Evolutionary conservation across 257 asterid species (phyloP), one percentile per base, ranked within the genome.

Genomic region (Nicotiana obtusifolia): DNA sequence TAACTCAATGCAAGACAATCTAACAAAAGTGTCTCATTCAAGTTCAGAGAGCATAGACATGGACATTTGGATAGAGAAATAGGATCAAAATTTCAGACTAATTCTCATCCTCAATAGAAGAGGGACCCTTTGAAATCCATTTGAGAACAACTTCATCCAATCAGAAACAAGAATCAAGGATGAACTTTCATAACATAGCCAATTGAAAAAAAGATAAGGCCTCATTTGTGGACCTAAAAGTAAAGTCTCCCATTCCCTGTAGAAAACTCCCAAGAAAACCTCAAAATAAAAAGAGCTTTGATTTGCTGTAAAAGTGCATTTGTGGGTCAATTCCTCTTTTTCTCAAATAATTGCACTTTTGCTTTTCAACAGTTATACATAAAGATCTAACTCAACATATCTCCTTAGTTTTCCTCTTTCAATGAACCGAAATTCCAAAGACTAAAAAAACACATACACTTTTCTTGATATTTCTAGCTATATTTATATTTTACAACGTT

Each of bases 201-300:
- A 94, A 93, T 94, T 5, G 56, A 78, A 88, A 10, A 61, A 64
- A 73, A 90, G 97, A 90, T 91, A 88, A 90, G 94, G 90, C 84
- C 83, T 83, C 52, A 11, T 0, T 7, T 6, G 49, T 83, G 89
- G 90, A 77, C 88, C 90, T 62, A 81, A 54, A 88, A 87, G 88
- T 81, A 64, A 83, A 87, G 68, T 10, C 78, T 76, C 86, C 83
- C 76, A 20, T 80, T 85, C 37, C 52, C 47, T 80, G 60, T 82
- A 56, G 28, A 76, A 87, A 85, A 77, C 35, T n/a, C 65, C 89
- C 82, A 28, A 88, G 61, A 88, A 78, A 82, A 66, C 76, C 79
- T 62, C 64, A 82, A 85, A 84, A 37, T 17, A 69, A 26, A 44
- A 71, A 24, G 37, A 52, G 17, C 83, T 73, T 66, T 69, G 77